Evolutionary conservation across 129 eudicot genomes (phyloP), one percentile per base, ranked within the genome.

Genomic region (Flaveria linearis): DNA sequence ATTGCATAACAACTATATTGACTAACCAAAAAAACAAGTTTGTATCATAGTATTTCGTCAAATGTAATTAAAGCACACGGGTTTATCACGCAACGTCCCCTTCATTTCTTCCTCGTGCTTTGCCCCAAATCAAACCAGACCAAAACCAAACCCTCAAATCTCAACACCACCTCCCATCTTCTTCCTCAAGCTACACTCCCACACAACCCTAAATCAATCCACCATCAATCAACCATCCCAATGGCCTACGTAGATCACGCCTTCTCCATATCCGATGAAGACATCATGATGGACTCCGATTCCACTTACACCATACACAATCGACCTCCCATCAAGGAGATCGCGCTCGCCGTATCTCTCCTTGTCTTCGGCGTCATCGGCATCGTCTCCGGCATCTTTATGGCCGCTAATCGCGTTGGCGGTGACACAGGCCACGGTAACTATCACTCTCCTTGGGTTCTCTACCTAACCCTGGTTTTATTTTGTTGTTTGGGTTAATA

Each of bases 221-320:
- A 36, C 73, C 73, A 46, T 47, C 30, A 28, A 46, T 71, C 77
- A 47, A 3, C 70, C 9, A 70, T 20, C 23, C 23, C 57, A 18
- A 92, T 93, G 98, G 98, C 98, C 64, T 93, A 93, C 69, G 98
- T 93, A 68, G 98, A 93, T 56, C 98, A 93, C 74, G 97, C 98
- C 0, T 93, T 90, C 46, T 93, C 98, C 13, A 93, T 93, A 25
- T 80, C 96, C 9, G 96, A 93, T 72, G 98, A 90, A 73, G 98
- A 93, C 74, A 82, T 90, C 23, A 82, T 91, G 92, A 89, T 94
- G 89, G 97, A 91, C 63, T 69, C 86, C 11, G 84, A 90, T 23
- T 78, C 98, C 1, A n/a, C 52, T 68, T 89, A 82, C 90, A 69
- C 90, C 26, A 66, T 83, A 18, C 90, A 87, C 79, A 87, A 90